These are phyloP conservation scores for Starmerella floris DNA, from an alignment of 805 yeast genomes.

Conservation along the genomic window DNA sequence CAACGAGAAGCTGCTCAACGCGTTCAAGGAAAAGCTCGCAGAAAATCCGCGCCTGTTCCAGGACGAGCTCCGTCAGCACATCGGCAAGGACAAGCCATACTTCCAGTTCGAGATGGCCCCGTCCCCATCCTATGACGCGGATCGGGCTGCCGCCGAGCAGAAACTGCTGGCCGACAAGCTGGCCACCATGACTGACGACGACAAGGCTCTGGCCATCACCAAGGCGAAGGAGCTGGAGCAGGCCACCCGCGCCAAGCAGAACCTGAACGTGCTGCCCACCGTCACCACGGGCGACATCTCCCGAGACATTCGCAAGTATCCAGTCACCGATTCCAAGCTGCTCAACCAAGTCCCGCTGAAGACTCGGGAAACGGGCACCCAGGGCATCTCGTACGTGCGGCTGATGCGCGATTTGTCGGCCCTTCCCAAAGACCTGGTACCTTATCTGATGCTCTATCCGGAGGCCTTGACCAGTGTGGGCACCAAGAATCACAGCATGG, in stretches of 20 bases:
- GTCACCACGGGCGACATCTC: constrained; percentile 63
- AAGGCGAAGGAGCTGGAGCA: constrained; percentile 48
- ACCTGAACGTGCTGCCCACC: constrained; percentile 68
- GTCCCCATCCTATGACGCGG: constrained; percentile 38
- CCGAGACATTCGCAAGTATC: constrained; percentile 34
- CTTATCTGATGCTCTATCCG: constrained; percentile 62
- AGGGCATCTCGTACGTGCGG: constrained; percentile 62
- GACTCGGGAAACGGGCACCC: constrained; percentile 27
- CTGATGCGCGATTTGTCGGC: constrained; percentile 47
- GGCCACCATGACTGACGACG: constrained; percentile 38
- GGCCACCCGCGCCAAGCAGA: constrained; percentile 57
- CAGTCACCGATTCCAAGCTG: constrained; percentile 17
- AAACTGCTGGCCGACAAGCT: constrained; percentile 36
- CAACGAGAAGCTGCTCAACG: constrained; percentile 45
- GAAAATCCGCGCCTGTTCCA: constrained; percentile 46
- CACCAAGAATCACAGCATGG: constrained; percentile 52
- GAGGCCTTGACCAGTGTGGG: constrained; percentile 78
- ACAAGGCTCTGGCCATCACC: constrained; percentile 42
- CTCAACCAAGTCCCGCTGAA: constrained; percentile 17
- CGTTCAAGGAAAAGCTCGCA: constrained; percentile 50
- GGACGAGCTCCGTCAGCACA: constrained; percentile 41
- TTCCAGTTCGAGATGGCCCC: constrained; percentile 74
- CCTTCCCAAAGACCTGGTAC: constrained; percentile 49
- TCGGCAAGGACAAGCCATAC: constrained; percentile 35
- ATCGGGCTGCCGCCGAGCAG: constrained; percentile 44